These are phyloP conservation scores for Acanthamoeba triangularis DNA, from an alignment of 208 protist genomes.

Conservation along the genomic window DNA sequence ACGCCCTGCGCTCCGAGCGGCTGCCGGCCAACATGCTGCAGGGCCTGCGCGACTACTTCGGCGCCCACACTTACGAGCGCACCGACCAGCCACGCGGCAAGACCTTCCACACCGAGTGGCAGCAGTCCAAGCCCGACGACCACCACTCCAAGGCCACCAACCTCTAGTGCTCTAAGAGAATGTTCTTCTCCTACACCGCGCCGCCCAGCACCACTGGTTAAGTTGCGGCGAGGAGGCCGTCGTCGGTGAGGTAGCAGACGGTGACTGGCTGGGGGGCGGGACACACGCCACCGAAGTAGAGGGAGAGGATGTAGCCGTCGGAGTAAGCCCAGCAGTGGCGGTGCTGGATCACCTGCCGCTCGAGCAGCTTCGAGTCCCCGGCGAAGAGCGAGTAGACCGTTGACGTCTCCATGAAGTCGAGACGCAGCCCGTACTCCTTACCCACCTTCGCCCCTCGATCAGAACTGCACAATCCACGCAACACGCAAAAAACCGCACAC, in stretches of 20 bases:
- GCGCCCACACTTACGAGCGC: constrained; percentile 95
- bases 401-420: constrained; percentile 34
- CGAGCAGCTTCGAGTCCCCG: background rate
- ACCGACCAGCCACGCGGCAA: constrained; percentile 83
- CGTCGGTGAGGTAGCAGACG: constrained; percentile 9
- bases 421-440: constrained; percentile 11
- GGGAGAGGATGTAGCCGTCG: constrained; percentile 25
- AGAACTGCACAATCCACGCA: too few relatives aligned
- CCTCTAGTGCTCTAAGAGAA: background rate
- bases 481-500: too few relatives aligned
- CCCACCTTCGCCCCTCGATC: background rate
- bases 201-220: too few relatives aligned
- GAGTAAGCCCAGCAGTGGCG: constrained; percentile 25
- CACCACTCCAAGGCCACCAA: background rate
- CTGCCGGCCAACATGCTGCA: constrained; percentile 95
- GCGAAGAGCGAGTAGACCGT: constrained; percentile 33
- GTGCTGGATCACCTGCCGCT: constrained; percentile 53
- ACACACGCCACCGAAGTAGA: constrained; percentile 38
- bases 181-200: too few relatives aligned
- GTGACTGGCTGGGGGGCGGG: background rate
- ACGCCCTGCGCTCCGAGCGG: constrained; percentile 88
- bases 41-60: constrained; percentile 95
- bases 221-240: background rate
- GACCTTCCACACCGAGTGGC: constrained; percentile 68
- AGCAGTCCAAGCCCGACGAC: background rate